phyloP scores from a whole-genome alignment of 345 rosid species.

The Mallotus nudiflorus region DNA sequence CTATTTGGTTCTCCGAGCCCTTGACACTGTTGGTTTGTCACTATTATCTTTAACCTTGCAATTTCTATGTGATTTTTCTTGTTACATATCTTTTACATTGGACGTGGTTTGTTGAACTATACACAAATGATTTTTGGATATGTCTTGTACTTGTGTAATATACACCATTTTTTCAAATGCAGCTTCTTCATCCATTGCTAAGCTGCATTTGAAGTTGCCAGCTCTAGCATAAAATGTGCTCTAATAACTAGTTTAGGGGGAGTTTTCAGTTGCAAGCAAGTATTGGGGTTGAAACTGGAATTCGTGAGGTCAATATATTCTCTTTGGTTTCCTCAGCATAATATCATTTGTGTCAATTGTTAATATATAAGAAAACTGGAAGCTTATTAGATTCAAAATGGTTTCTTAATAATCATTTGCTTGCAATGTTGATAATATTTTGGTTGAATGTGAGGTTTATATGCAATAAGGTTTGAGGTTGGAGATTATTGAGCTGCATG shows the following conservation, averaged over 20 bases:
- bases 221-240: not conserved
- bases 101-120: not conserved
- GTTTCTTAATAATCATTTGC: not conserved
- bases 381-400: not conserved
- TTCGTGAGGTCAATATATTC: too few relatives aligned
- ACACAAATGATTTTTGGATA: not conserved
- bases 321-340: not conserved
- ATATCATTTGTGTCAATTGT: not conserved
- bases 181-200: not conserved
- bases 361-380: not conserved
- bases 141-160: not conserved
- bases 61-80: not conserved
- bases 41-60: not conserved
- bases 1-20: slow-evolving; percentile 94
- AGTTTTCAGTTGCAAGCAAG: not conserved
- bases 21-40: slow-evolving; percentile 92
- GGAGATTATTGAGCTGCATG: not conserved
- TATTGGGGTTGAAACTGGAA: not conserved
- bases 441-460: not conserved
- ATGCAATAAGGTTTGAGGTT: too few relatives aligned
- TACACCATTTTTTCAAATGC: not conserved
- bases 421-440: slow-evolving; percentile 3
- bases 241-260: not conserved
- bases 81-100: not conserved
- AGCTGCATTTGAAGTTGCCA: slow-evolving; percentile 1